Percentiles rank a stretch among this genome's conserved stretches.
These are phyloP conservation scores for Neofusicoccum kwambonambiense DNA, from an alignment of 2,329 filamentous ascomycete species.

Conservation along the genomic window DNA sequence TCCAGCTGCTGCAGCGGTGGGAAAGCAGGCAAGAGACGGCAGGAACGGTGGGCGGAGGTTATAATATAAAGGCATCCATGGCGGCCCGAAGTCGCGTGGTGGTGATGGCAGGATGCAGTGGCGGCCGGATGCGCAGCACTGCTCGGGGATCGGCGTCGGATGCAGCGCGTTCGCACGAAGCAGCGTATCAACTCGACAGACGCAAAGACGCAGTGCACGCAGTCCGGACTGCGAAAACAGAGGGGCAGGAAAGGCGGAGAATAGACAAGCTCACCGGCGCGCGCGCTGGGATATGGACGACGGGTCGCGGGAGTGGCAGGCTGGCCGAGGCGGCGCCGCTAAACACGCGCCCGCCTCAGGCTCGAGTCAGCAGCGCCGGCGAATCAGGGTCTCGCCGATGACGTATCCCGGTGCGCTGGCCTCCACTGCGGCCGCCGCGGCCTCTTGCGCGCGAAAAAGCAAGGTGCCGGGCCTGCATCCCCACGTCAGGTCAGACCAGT, in stretches of 20 bases:
- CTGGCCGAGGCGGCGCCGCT: not conserved
- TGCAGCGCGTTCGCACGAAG: not conserved
- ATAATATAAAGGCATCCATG: constrained; percentile 14
- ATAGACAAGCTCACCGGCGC: not conserved
- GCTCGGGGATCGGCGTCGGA: not conserved
- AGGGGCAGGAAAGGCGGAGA: constrained; percentile 7
- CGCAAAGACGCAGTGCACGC: not conserved
- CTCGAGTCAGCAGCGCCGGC: not conserved
- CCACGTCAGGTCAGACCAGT: constrained; percentile 1
- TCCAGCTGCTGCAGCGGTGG: not conserved
- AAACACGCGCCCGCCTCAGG: not conserved
- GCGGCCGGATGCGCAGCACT: not conserved
- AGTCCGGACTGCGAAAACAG: not conserved
- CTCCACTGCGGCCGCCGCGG: not conserved
- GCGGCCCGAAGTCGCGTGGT: not conserved
- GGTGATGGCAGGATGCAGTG: not conserved
- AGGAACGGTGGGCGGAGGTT: not conserved
- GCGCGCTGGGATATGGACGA: constrained; percentile 1
- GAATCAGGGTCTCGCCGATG: constrained; percentile 6
- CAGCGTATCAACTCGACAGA: not conserved
- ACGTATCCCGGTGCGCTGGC: not conserved
- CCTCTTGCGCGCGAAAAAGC: not conserved
- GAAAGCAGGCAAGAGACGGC: not conserved
- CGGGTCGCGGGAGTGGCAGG: constrained; percentile 11
- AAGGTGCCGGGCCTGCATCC: not conserved